phyloP scores from a whole-genome alignment of 140 eudicot species.

The Ambrosia hybrid region DNA sequence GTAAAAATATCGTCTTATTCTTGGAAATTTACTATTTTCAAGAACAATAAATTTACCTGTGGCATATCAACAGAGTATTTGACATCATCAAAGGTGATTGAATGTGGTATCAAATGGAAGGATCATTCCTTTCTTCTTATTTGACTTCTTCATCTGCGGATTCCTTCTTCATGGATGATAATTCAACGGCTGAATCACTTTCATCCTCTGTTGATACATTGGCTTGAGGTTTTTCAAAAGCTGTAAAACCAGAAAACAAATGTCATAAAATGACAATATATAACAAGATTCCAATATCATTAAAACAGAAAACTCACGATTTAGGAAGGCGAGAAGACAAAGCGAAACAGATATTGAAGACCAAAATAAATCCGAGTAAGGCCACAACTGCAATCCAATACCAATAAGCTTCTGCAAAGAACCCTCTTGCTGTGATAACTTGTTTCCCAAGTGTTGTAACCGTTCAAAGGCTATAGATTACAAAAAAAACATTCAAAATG shows the following conservation, averaged over 20 bases:
- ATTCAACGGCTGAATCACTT: constrained; percentile 23
- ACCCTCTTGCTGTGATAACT: constrained; percentile 8
- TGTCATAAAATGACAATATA: background rate
- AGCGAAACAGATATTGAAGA: background rate
- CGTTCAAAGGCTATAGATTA: background rate
- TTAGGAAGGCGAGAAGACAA: constrained; percentile 12
- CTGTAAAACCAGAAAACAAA: background rate
- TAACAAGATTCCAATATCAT: background rate
- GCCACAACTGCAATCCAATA: constrained; percentile 11
- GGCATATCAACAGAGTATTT: constrained; percentile 16
- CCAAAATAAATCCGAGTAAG: background rate
- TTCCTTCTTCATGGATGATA: constrained; percentile 19
- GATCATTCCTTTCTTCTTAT: constrained; percentile 44
- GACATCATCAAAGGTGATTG: constrained; percentile 45
- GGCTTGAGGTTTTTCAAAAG: constrained; percentile 14
- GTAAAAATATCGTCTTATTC: too few species aligned
- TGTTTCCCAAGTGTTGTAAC: constrained; percentile 13
- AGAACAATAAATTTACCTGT: background rate
- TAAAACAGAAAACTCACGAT: background rate
- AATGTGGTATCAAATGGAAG: constrained; percentile 51
- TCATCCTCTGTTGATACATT: background rate
- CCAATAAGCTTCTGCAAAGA: constrained; percentile 15
- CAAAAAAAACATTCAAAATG: background rate
- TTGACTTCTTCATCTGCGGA: background rate
- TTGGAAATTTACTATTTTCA: too few species aligned